Evolutionary conservation across 1,284 basidiomycete genomes (phyloP).

Genomic region (Pseudozyma hubeiensis): DNA sequence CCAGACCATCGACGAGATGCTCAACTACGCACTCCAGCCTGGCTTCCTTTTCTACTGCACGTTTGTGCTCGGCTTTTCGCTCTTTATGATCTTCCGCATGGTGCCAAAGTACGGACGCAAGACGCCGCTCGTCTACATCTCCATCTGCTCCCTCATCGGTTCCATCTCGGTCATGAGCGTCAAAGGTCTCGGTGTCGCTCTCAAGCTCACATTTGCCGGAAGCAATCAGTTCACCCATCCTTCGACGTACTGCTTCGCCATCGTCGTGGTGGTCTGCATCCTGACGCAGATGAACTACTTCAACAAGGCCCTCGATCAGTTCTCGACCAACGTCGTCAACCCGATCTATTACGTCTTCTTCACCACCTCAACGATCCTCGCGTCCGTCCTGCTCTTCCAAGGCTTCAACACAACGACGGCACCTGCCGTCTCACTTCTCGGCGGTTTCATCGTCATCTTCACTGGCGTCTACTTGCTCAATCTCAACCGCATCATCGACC

Average conservation of each 20-base stretch:
- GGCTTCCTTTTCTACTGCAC: slow-evolving; percentile 83
- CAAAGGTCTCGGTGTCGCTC: slow-evolving; percentile 94
- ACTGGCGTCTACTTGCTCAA: slow-evolving; percentile 68
- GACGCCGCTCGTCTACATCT: slow-evolving; percentile 91
- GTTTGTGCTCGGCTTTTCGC: slow-evolving; percentile 81
- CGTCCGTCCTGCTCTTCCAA: slow-evolving; percentile 94
- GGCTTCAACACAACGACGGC: slow-evolving; percentile 92
- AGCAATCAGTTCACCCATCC: slow-evolving; percentile 96
- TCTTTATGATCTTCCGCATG: slow-evolving; percentile 84
- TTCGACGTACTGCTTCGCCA: slow-evolving; percentile 92
- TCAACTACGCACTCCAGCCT: slow-evolving; percentile 87
- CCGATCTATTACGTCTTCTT: slow-evolving; percentile 99
- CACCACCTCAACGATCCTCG: slow-evolving; percentile 93
- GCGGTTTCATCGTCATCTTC: slow-evolving; percentile 68
- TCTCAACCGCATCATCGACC: slow-evolving; percentile 62
- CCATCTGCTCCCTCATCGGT: slow-evolving; percentile 90
- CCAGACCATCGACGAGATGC: slow-evolving; percentile 91
- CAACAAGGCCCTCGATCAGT: slow-evolving; percentile 96
- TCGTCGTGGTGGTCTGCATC: slow-evolving; percentile 87
- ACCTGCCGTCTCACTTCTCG: slow-evolving; percentile 64
- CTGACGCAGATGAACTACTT: slow-evolving; percentile 98
- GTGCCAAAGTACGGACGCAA: slow-evolving; percentile 88
- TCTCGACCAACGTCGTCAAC: slow-evolving; percentile 98
- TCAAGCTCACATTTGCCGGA: slow-evolving; percentile 92
- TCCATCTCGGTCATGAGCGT: slow-evolving; percentile 88